A percentile compares a stretch with the other conserved stretches of the same genome.
Conservation (phyloP, 768 basidiomycete species). For the Mycena sanguinolenta region DNA sequence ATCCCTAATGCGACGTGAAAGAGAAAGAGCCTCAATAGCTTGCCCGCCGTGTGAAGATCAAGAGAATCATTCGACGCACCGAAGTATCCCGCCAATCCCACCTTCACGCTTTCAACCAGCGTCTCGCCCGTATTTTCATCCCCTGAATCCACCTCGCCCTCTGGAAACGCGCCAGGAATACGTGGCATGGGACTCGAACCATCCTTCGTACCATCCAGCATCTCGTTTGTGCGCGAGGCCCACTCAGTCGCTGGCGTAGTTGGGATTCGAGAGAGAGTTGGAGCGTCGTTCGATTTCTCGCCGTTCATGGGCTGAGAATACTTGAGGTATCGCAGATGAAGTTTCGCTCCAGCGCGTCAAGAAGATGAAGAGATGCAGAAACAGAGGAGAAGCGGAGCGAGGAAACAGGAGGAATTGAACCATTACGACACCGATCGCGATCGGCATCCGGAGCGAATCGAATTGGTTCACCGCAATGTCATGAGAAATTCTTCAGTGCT, state of each 20-base stretch:
- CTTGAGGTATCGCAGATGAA: not conserved
- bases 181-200: not conserved
- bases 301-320: not conserved
- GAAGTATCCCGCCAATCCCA: constrained; percentile 1
- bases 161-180: constrained; percentile 7
- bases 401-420: constrained; percentile 1
- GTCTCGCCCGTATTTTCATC: not conserved
- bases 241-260: constrained; percentile 9
- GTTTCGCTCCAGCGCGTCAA: no score
- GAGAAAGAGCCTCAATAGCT: not conserved
- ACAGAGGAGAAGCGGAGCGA: not conserved
- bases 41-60: not conserved
- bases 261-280: not conserved
- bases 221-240: not conserved
- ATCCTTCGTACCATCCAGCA: not conserved
- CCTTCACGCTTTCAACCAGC: not conserved
- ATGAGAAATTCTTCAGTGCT: no score
- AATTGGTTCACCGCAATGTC: no score
- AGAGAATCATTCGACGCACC: not conserved
- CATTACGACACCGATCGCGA: not conserved
- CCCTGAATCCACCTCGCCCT: not conserved
- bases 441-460: not conserved
- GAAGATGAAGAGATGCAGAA: not conserved
- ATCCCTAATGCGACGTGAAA: not conserved
- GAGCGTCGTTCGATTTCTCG: not conserved